These are phyloP conservation scores for Tillandsia fasciculata DNA, from an alignment of 176 grass and related monocot genomes.

Conservation along the genomic window DNA sequence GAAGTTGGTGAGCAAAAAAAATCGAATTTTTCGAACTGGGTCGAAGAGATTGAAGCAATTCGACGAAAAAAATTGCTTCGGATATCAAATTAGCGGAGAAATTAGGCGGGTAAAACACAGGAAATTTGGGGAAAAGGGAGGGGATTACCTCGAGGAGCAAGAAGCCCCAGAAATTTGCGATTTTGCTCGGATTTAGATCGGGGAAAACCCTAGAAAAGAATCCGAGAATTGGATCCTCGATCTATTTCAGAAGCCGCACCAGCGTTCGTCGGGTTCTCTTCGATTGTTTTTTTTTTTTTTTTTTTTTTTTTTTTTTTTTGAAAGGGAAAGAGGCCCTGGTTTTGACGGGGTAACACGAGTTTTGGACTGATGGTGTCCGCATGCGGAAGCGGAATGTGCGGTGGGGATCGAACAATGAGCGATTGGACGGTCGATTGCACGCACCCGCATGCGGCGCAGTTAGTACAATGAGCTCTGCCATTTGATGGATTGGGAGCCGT, in stretches of 20 bases:
- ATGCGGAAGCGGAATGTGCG: no score
- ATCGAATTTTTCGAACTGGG: neutral
- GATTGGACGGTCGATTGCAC: no score
- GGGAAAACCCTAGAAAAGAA: neutral
- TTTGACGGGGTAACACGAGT: no score
- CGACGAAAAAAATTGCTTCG: neutral
- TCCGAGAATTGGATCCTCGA: neutral
- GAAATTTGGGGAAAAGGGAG: neutral
- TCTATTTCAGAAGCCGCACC: neutral
- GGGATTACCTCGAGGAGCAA: neutral
- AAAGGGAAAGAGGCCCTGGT: no score
- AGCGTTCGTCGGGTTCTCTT: neutral
- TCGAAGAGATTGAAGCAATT: neutral
- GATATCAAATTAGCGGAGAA: neutral
- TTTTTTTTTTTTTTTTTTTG: neutral
- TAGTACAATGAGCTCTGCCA: no score
- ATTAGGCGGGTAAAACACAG: neutral
- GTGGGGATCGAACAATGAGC: no score
- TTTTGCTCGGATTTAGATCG: neutral
- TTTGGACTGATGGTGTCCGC: no score
- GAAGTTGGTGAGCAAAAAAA: neutral
- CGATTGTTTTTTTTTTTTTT: neutral
- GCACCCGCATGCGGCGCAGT: no score
- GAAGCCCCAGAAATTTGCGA: neutral
- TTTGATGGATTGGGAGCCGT: no score